A percentile compares a stretch with the other conserved stretches of the same genome.
phyloP scores from a whole-genome alignment of 2,329 filamentous ascomycete species.

The Hansfordia pulvinata region DNA sequence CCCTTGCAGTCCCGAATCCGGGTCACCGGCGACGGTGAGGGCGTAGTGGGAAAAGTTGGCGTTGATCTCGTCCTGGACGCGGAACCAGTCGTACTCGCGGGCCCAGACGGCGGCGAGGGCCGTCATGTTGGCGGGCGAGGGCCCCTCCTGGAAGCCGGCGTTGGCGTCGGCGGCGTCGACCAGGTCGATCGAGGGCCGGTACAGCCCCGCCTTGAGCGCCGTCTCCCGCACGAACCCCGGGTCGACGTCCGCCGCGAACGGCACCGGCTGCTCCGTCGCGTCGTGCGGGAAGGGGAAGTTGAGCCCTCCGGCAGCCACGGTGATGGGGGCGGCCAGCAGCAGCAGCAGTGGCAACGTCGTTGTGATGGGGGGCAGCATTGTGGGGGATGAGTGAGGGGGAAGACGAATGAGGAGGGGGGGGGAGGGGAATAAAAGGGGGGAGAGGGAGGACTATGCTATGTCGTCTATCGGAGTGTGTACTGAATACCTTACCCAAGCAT shows the following conservation, averaged over 20 bases:
- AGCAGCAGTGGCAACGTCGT: too few species aligned
- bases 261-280: background rate
- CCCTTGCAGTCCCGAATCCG: background rate
- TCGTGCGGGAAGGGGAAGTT: too few species aligned
- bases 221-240: slow-evolving; percentile 1
- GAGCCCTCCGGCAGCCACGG: too few species aligned
- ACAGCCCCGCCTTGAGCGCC: slow-evolving; percentile 1
- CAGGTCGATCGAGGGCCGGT: slow-evolving; percentile 3
- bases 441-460: too few species aligned
- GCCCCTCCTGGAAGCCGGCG: slow-evolving; percentile 2
- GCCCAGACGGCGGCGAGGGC: slow-evolving; percentile 8
- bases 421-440: too few species aligned
- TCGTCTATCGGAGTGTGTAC: too few species aligned
- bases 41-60: slow-evolving; percentile 11
- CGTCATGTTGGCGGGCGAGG: slow-evolving; percentile 1
- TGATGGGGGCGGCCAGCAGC: too few species aligned
- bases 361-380: too few species aligned
- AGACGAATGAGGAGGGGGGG: too few species aligned
- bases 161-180: slow-evolving; percentile 1
- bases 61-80: slow-evolving; percentile 9
- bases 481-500: too few species aligned
- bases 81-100: slow-evolving; percentile 10
- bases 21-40: slow-evolving; percentile 8
- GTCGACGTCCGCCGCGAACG: slow-evolving; percentile 1
- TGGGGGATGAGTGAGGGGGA: too few species aligned